phyloP scores from a whole-genome alignment of 2,329 filamentous ascomycete species.

The Colletotrichum navitas region DNA sequence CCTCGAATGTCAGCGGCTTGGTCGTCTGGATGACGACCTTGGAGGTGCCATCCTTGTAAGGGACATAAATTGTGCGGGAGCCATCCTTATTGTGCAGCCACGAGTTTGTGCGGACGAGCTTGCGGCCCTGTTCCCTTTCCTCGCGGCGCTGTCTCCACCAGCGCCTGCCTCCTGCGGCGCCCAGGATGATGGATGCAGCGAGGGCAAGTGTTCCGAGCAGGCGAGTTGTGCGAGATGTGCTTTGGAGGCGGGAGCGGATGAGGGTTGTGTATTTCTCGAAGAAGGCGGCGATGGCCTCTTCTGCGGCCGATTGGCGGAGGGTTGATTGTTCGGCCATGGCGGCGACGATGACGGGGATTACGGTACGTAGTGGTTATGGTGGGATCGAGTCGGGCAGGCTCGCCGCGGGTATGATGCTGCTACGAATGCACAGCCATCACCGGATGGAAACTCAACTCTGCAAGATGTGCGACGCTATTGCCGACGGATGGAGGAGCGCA shows the following conservation, averaged over 20 bases:
- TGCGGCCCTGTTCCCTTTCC: conserved; percentile 85
- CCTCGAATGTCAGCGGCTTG: conserved; percentile 94
- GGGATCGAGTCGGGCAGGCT: conserved; percentile 39
- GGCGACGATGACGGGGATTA: conserved; percentile 70
- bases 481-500: conserved; percentile 1
- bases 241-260: conserved; percentile 67
- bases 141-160: conserved; percentile 80
- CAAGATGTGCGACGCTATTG: conserved; percentile 7
- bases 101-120: conserved; percentile 89
- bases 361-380: background rate
- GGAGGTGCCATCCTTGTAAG: conserved; percentile 87
- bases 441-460: background rate
- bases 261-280: conserved; percentile 69
- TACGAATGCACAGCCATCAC: conserved; percentile 41
- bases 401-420: conserved; percentile 26
- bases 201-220: conserved; percentile 83
- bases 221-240: conserved; percentile 77
- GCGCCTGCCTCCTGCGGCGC: conserved; percentile 81
- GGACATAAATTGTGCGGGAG: conserved; percentile 93
- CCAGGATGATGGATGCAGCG: conserved; percentile 80
- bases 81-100: conserved; percentile 95
- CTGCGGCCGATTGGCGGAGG: conserved; percentile 73
- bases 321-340: conserved; percentile 77
- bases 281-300: conserved; percentile 76
- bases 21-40: conserved; percentile 93